Evolutionary conservation across 345 rosid genomes (phyloP), one percentile per base, ranked within the genome.

Genomic region (Linum lewisii): DNA sequence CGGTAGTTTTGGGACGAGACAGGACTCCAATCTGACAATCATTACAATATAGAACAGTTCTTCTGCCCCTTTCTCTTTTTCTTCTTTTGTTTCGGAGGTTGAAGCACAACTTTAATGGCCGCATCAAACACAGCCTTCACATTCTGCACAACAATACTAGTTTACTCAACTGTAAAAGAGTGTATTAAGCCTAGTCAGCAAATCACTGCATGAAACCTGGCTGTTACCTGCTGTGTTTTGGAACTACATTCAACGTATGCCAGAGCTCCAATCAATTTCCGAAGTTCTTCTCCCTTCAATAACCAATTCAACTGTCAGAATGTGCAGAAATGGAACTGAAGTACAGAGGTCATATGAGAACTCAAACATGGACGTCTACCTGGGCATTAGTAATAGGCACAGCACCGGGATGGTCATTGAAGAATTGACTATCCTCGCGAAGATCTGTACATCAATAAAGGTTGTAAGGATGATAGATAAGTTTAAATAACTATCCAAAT

Each of bases 391-490:
- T 64, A 26, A 92, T 92, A 6, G 95, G 93, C 64, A 84, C 89
- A 62, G 99, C 86, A 54, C 97, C 97, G 60, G 95, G 99, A 75
- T 92, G 95, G 76, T 92, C 91, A 6, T 75, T 47, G 62, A 85
- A 82, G 84, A 86, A 92, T 69, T 92, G 89, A 73, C 86, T 78
- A 65, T 92, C 98, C 68, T 92, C 95, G 69, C 91, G 84, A 60
- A 92, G 95, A 81, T 92, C 99, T 92, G 60, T 66, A 65, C 23
- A 21, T 52, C 25, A 7, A 15, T 19, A 19, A 52, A 21, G 25
- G 13, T 7, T 6, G 9, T 45, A 68, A 51, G 61, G 47, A 24
- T 60, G 45, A 14, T 2, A 22, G 5, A 34, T 6, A 10, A 36
- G 20, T 51, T 1, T 16, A 20, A 36, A 58, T 1, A 24, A 14